These are phyloP conservation scores for Neurospora africana DNA, from an alignment of 495 filamentous ascomycete genomes.

Conservation along the genomic window DNA sequence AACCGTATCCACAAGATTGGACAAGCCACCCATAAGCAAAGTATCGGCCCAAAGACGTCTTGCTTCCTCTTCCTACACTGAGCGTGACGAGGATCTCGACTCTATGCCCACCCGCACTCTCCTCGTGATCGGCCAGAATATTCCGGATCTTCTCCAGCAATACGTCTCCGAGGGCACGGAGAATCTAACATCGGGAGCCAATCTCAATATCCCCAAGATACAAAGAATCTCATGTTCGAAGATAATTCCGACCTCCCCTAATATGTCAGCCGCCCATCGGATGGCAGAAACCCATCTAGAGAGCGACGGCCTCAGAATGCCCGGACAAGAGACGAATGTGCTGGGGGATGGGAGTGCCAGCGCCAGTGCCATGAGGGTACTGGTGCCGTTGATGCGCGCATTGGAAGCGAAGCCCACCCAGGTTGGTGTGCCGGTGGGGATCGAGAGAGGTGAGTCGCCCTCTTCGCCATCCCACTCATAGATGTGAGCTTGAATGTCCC, in stretches of 20 bases:
- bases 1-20: neutral
- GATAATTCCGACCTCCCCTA: neutral
- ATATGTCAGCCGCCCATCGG: neutral
- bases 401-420: conserved; percentile 15
- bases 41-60: neutral
- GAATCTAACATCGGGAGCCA: too few species aligned
- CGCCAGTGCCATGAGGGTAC: conserved; percentile 13
- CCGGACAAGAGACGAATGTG: conserved; percentile 2
- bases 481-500: conserved; percentile 41
- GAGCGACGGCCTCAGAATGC: too few species aligned
- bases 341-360: conserved; percentile 9
- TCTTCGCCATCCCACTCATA: conserved; percentile 83
- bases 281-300: too few species aligned
- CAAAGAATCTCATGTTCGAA: neutral
- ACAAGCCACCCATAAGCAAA: neutral
- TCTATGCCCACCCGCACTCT: neutral
- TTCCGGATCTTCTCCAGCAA: neutral
- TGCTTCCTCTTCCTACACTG: neutral
- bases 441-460: conserved; percentile 43
- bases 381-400: conserved; percentile 17
- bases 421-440: conserved; percentile 4
- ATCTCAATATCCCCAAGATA: neutral
- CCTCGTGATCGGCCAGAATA: neutral
- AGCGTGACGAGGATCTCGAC: neutral
- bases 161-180: neutral